Conservation (phyloP, 2,329 filamentous ascomycete genomes). For the Ophiostoma quercus region DNA sequence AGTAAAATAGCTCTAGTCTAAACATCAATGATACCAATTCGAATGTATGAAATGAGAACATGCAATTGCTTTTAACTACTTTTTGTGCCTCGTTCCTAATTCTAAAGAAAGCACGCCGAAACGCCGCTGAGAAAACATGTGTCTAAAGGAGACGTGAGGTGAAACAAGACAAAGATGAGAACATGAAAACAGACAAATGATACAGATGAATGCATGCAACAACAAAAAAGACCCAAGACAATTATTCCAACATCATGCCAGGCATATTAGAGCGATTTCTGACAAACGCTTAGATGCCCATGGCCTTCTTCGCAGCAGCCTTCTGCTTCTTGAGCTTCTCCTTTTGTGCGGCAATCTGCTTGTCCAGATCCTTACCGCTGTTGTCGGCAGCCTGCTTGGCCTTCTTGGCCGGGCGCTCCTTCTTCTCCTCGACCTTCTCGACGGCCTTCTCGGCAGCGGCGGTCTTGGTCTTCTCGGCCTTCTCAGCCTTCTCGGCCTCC, state of each 20-base stretch:
- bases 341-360: constrained; percentile 57
- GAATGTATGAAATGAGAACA: constrained; percentile 13
- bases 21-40: constrained; percentile 16
- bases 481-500: constrained; percentile 37
- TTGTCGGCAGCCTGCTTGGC: constrained; percentile 38
- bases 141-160: constrained; percentile 3
- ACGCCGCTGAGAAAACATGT: constrained; percentile 4
- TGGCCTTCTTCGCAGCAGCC: constrained; percentile 44
- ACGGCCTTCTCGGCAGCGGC: constrained; percentile 49
- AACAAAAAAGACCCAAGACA: neutral
- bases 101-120: constrained; percentile 19
- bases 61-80: constrained; percentile 17
- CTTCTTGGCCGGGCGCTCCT: constrained; percentile 42
- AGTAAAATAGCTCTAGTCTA: neutral
- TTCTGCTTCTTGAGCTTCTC: constrained; percentile 55
- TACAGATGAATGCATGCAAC: constrained; percentile 10
- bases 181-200: constrained; percentile 8
- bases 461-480: constrained; percentile 46
- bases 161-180: neutral
- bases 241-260: neutral
- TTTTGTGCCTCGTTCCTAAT: constrained; percentile 13
- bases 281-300: constrained; percentile 22
- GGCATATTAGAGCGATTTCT: neutral
- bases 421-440: constrained; percentile 35
- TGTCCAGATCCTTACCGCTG: constrained; percentile 50